Evolutionary conservation across 2,329 filamentous ascomycete genomes (phyloP).

Genomic region (Pseudocercospora pini-densiflorae): DNA sequence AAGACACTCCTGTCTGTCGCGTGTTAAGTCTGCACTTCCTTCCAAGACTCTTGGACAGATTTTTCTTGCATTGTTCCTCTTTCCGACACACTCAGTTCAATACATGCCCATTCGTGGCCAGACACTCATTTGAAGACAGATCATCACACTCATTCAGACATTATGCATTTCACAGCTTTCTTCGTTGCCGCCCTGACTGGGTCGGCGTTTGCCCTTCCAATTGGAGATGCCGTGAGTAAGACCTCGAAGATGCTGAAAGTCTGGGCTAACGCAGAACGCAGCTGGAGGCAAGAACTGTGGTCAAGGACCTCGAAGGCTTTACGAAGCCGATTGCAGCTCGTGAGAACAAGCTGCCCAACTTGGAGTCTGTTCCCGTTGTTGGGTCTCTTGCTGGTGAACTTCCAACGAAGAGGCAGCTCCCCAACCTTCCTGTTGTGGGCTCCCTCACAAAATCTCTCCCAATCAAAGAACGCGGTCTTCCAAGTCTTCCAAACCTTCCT

Average conservation of each 20-base stretch:
- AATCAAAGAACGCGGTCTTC: background rate
- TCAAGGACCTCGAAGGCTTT: conserved; percentile 1
- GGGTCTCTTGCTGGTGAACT: background rate
- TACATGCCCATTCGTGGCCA: conserved; percentile 4
- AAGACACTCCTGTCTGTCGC: conserved; percentile 1
- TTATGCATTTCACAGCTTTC: conserved; percentile 1
- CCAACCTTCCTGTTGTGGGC: background rate
- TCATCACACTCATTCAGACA: conserved; percentile 2
- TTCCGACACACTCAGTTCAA: background rate
- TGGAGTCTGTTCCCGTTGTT: background rate
- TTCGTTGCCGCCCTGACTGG: background rate
- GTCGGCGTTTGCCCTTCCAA: conserved; percentile 4
- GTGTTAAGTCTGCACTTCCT: conserved; percentile 2
- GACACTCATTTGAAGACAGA: conserved; percentile 7
- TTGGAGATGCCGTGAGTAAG: background rate
- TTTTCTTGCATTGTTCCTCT: background rate
- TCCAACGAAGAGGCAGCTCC: background rate
- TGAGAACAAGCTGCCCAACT: conserved; percentile 4
- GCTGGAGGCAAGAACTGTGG: conserved; percentile 2
- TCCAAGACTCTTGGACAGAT: background rate
- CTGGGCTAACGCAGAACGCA: background rate
- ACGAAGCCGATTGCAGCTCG: conserved; percentile 1
- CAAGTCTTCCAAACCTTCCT: background rate
- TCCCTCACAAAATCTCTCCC: background rate
- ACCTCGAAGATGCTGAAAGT: background rate